Percentiles rank a stretch among this genome's conserved stretches.
These are phyloP conservation scores for Sclerospora graminicola DNA, from an alignment of 352 stramenopile genomes.

Conservation along the genomic window DNA sequence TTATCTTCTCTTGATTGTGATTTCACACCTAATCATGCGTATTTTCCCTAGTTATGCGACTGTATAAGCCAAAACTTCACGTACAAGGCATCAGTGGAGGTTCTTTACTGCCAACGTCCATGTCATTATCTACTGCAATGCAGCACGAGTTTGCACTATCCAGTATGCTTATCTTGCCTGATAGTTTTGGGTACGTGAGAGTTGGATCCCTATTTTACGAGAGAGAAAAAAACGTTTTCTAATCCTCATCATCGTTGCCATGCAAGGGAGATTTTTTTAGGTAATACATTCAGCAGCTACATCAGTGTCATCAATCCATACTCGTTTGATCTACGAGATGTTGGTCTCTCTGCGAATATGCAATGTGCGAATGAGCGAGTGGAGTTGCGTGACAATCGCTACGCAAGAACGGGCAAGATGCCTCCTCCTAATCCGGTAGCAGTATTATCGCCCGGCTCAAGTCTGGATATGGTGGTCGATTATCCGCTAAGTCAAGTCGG, in stretches of 20 bases:
- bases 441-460: slow-evolving; percentile 50
- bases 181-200: slow-evolving; percentile 76
- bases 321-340: slow-evolving; percentile 63
- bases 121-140: slow-evolving; percentile 28
- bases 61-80: slow-evolving; percentile 86
- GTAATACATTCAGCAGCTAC: slow-evolving; percentile 90
- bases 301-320: slow-evolving; percentile 89
- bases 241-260: slow-evolving; percentile 7
- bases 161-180: slow-evolving; percentile 82
- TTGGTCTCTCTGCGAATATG: slow-evolving; percentile 75
- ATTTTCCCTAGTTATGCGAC: slow-evolving; percentile 64
- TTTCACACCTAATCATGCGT: not conserved
- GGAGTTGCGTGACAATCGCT: slow-evolving; percentile 71
- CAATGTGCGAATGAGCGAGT: slow-evolving; percentile 77
- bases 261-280: slow-evolving; percentile 83
- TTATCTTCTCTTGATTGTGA: not conserved
- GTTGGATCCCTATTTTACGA: not conserved
- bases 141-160: slow-evolving; percentile 83
- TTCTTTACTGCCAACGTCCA: slow-evolving; percentile 52
- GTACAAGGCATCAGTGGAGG: slow-evolving; percentile 39
- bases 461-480: slow-evolving; percentile 89
- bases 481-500: slow-evolving; percentile 84
- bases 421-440: slow-evolving; percentile 70
- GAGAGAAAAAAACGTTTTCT: not conserved
- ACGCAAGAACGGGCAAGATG: slow-evolving; percentile 48